Evolutionary conservation across 148 eudicot genomes (phyloP), one percentile per base, ranked within the genome.

Genomic region (Polygonum aviculare): DNA sequence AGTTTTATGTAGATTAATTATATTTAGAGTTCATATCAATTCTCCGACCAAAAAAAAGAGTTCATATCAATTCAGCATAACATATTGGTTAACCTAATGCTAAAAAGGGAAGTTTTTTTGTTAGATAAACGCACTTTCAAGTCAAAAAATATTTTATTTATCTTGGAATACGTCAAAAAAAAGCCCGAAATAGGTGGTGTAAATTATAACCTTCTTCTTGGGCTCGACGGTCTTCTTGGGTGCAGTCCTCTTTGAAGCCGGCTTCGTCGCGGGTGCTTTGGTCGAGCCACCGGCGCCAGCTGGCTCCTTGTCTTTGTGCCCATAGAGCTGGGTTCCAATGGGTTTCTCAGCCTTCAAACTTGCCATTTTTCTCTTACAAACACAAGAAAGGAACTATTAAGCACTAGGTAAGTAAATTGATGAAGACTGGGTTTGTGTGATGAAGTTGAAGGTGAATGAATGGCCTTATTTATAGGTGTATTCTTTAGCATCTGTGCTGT

Each of bases 261-360:
- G 47, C 65, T 74, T 74, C 5, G 77, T n/a, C 8, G 69, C 33
- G 16, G 44, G 77, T 16, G 69, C 69, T 75, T 54, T 75, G 47
- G 77, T 39, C 3, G 77, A 19, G 15, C 69, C 77, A 33, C 19
- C 36, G 10, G 19, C 44, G 10, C 44, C 72, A 6, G 72, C 72
- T 67, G 72, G 21, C 21, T 67, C 72, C 41, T 67, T 38, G 3
- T 57, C 21, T 6, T 57, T 10, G 11, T 67, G 72, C 72, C 44
- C 77, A 36, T 6, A 33, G n/a, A 35, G 33, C 69, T 70, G 73
- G 8, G 80, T 52, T 21, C 80, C 80, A 72, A 45, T 75, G n/a
- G 87, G 82, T 77, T 81, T 84, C 77, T 81, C 87, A 12, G 78
- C 65, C 75, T 81, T 84, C 60, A 84, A 35, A 38, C 84, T 81